Evolutionary conservation across 371 early-diverging fungal genomes (phyloP).

Genomic region (Zancudomyces culisetae): DNA sequence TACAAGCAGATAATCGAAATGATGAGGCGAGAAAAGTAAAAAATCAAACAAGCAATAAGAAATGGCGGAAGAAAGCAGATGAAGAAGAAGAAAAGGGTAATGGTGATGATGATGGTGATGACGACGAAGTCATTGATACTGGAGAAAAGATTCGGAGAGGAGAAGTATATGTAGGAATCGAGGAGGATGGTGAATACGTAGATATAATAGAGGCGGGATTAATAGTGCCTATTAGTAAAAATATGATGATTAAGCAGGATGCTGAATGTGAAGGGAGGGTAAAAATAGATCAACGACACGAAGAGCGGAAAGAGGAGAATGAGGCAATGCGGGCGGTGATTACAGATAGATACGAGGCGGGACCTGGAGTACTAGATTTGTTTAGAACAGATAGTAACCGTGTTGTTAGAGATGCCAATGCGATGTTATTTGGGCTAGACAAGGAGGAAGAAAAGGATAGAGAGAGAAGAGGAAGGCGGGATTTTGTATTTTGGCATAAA

Average conservation of each 20-base stretch:
- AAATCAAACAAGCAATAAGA: no score
- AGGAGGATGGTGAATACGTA: neutral
- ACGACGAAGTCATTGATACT: neutral
- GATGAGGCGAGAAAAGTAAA: no score
- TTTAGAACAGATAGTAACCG: neutral
- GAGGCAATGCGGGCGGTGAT: neutral
- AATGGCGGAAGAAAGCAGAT: neutral
- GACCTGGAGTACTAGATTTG: neutral
- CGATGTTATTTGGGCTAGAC: neutral
- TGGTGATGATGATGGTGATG: neutral
- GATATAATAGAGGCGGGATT: neutral
- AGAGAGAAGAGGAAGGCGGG: neutral
- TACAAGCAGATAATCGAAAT: neutral
- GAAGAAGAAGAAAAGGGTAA: neutral
- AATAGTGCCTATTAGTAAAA: conserved; percentile 4
- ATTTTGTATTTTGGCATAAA: conserved; percentile 2
- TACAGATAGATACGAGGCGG: conserved; percentile 1
- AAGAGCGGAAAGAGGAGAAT: neutral
- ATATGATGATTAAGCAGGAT: neutral
- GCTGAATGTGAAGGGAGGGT: neutral
- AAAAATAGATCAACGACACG: neutral
- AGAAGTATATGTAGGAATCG: neutral
- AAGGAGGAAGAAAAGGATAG: neutral
- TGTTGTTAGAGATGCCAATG: neutral
- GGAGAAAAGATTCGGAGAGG: neutral